A percentile compares a stretch with the other conserved stretches of the same genome.
These are phyloP conservation scores for Beauveria bassiana DNA, from an alignment of 2,329 filamentous ascomycete genomes.

Conservation along the genomic window DNA sequence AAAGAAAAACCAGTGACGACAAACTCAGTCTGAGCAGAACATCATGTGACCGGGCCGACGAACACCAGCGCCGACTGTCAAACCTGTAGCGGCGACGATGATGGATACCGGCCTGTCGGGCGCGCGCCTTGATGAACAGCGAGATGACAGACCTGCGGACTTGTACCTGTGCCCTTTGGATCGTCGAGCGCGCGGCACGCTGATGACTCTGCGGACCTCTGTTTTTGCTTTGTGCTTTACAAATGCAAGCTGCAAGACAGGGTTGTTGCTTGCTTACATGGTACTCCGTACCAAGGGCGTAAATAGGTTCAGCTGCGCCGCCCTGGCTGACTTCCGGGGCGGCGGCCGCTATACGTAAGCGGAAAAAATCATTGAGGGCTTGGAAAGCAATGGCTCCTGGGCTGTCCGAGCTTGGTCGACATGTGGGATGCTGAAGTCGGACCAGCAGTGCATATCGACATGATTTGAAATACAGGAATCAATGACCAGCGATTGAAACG, in stretches of 20 bases:
- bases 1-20: background rate
- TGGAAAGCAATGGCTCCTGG: too few relatives aligned
- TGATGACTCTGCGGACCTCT: background rate
- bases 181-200: background rate
- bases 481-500: background rate
- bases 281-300: too few relatives aligned
- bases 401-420: background rate
- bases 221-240: background rate
- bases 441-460: background rate
- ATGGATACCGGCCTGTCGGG: background rate
- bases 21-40: background rate
- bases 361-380: background rate
- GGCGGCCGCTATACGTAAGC: background rate
- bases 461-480: background rate
- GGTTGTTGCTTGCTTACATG: background rate
- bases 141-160: background rate
- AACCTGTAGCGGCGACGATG: background rate
- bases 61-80: background rate
- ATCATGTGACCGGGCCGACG: constrained; percentile 7
- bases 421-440: background rate
- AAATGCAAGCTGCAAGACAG: background rate
- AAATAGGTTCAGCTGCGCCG: background rate
- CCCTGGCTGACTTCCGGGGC: background rate
- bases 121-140: background rate
- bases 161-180: background rate